Evolutionary conservation across 2,329 filamentous ascomycete genomes (phyloP), one percentile per base, ranked within the genome.

Genomic region (Torrubiellomyces zombiae): DNA sequence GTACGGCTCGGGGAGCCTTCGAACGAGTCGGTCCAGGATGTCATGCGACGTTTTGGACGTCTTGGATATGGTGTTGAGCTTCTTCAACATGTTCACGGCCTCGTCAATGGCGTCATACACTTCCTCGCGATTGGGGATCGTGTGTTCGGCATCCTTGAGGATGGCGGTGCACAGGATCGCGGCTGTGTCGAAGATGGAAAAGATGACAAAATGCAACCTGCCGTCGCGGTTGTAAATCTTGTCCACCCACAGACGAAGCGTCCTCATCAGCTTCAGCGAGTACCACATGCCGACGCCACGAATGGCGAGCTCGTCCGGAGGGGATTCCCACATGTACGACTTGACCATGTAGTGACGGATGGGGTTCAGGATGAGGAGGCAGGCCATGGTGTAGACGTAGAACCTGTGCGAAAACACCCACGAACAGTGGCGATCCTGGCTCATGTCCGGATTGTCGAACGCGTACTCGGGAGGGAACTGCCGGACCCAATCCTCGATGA

Each of bases 161-260:
- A 66, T 39, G 1, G 59, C 57, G 0, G 61, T 62, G 27, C 55
- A 62, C 3, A 65, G 40, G 16, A 60, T 47, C 1, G 60, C 55
- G 0, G 58, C 52, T 0, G 59, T 61, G 28, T 66, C 59, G 27
- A 66, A 64, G 14, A 63, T 50, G 4, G 53, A 47, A 26, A 64
- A 67, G 0, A 60, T 55, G 10, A 60, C 57, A 25, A 63, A 53
- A 29, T 64, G 58, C 17, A 63, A 58, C 14, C 60, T 56, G 3
- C 55, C 53, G 17, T 63, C 57, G 15, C 55, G 45, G 1, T 55
- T 54, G 7, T 50, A 51, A 18, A 55, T 48, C 13, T 53, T 47
- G 5, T 58, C 46, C 21, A 58, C 55, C 24, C 63, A 51, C 14
- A 39, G 32, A 3, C 44, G 48, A 6, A 55, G 47, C 1, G 50